Evolutionary conservation across 805 yeast species (phyloP).

Genomic region (Brettanomyces custersianus): DNA sequence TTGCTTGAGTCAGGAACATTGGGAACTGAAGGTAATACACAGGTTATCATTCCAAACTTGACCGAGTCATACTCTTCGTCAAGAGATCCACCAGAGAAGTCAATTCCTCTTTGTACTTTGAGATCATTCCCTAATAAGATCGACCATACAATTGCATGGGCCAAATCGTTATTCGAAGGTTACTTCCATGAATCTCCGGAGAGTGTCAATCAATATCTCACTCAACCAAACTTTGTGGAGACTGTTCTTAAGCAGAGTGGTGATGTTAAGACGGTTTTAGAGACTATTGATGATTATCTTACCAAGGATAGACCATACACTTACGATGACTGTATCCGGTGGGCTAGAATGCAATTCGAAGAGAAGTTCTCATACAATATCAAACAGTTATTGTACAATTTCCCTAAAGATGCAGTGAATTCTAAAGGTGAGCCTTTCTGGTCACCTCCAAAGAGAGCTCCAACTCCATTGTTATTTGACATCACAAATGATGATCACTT

Average conservation of each 20-base stretch:
- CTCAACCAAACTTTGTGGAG: conserved; percentile 91
- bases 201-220: conserved; percentile 80
- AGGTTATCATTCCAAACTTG: conserved; percentile 85
- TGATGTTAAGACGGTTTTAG: conserved; percentile 80
- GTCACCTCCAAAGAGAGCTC: conserved; percentile 97
- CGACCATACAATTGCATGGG: conserved; percentile 99
- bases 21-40: conserved; percentile 98
- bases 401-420: conserved; percentile 90
- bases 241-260: conserved; percentile 85
- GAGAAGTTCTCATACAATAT: conserved; percentile 78
- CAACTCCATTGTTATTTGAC: conserved; percentile 75
- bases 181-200: conserved; percentile 87
- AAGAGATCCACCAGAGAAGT: conserved; percentile 97
- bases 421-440: conserved; percentile 90
- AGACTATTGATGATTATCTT: conserved; percentile 69
- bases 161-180: conserved; percentile 88
- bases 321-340: conserved; percentile 87
- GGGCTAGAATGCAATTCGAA: conserved; percentile 93
- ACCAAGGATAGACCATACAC: conserved; percentile 68
- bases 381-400: conserved; percentile 81
- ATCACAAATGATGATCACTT: conserved; percentile 68
- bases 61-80: conserved; percentile 96
- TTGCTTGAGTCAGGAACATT: conserved; percentile 93
- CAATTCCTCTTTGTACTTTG: conserved; percentile 93
- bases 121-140: conserved; percentile 97